Conservation (phyloP, 495 filamentous ascomycete genomes). For the Talaromyces liani region DNA sequence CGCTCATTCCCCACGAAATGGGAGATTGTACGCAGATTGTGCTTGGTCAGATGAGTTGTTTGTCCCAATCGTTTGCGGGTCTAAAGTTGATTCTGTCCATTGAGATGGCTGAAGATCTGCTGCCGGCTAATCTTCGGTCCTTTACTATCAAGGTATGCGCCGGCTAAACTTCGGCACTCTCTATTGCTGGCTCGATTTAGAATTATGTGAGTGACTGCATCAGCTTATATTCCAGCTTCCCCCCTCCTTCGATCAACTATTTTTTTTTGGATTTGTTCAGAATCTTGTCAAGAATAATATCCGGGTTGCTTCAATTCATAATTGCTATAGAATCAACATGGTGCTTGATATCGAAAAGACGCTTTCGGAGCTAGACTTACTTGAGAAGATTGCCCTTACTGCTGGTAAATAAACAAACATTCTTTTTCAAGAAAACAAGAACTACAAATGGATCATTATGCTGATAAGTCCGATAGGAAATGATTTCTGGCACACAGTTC, state of each 20-base stretch:
- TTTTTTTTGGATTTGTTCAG: not conserved
- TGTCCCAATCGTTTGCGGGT: not conserved
- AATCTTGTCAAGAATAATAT: not conserved
- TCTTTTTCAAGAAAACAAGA: not conserved
- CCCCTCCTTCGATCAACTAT: not conserved
- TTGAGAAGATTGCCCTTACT: slow-evolving; percentile 56
- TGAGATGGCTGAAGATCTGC: not conserved
- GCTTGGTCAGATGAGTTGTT: not conserved
- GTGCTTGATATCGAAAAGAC: slow-evolving; percentile 55
- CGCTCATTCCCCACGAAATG: not conserved
- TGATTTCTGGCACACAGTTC: slow-evolving; percentile 72
- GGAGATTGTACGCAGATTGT: not conserved
- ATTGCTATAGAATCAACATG: slow-evolving; percentile 28
- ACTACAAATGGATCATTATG: not conserved
- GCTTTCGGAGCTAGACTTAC: slow-evolving; percentile 51
- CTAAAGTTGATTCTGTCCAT: not conserved
- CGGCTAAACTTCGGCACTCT: slow-evolving; percentile 9
- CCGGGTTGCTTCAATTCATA: not conserved
- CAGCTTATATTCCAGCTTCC: not conserved
- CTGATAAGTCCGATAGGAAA: slow-evolving; percentile 33
- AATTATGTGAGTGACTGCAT: not conserved
- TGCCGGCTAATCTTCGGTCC: slow-evolving; percentile 7
- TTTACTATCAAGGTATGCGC: not conserved
- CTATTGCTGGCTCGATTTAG: not conserved
- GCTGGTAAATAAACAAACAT: slow-evolving; percentile 33